Evolutionary conservation across 306 rosid species (phyloP), one percentile per base, ranked within the genome.

Genomic region (Corylus americana): DNA sequence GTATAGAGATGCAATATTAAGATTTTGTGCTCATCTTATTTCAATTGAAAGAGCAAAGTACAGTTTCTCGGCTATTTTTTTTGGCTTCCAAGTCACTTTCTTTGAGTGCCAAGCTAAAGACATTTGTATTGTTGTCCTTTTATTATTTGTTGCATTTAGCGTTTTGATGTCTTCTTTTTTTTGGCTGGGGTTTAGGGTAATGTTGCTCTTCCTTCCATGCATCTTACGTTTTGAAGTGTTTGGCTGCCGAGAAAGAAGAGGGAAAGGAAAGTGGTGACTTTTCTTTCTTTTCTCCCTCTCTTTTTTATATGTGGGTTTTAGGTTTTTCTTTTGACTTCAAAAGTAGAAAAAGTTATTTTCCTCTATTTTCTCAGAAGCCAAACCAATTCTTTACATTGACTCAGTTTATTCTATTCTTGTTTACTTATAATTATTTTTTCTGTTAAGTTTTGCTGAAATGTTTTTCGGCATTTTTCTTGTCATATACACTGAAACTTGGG

Each of bases 171-270:
- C 0, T 68, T 42, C 1, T 29, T 68, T 68, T 9, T 18, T 37
- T 12, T 12, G 11, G 8, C 12, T 68, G 4, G 27, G 72, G 29
- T 42, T 68, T n/a, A 13, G 17, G 49, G 29, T 68, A 10, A 68
- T 39, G n/a, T 42, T 42, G 50, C 14, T 68, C 72, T 42, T 42
- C 72, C 72, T 39, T 68, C 29, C 72, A 68, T 68, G 72, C 72
- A 68, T 42, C 29, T 1, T 18, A 20, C 25, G 13, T 68, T 29
- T 64, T 16, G 20, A 31, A 13, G 70, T 64, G 70, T 64, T 64
- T 64, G 70, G 47, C 48, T 35, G 4, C 25, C 7, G 70, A 35
- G 70, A 35, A 64, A 64, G 42, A 31, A 13, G 11, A 35, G 66
- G 47, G 70, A 64, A 64, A 62, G 12, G 20, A 35, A 64, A 64